Base-by-base conservation (phyloP, 2,329 filamentous ascomycete species). In the Ceratocystis cubensis region DNA sequence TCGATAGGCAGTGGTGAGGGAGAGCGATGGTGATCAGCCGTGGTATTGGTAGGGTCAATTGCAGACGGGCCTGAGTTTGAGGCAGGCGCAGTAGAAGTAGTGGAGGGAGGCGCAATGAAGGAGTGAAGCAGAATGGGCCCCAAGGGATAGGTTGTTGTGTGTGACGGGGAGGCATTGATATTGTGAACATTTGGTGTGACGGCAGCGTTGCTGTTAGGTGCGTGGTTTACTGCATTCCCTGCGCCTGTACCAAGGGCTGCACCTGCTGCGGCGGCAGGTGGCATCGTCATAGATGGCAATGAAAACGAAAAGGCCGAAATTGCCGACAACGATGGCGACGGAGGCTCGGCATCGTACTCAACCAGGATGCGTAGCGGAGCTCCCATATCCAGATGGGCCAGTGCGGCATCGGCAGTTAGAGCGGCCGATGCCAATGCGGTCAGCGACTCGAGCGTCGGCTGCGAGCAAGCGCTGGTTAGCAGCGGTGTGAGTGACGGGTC, bases 401-500 rank as follows among this genome's bases (percentile, higher is more conserved):
- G 80, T 62, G 82, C 76, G 59, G 82, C 79, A 71, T 82, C 80
- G 13, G 80, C 79, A 68, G 76, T 77, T 28, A 85, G 77, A 17
- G 83, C 81, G 63, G 79, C 78, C 59, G 78, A 77, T 41, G 83
- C 78, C 53, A 86, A 78, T 3, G 76, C 73, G 5, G 80, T 78
- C 64, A 86, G 78, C n/a, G 81, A 77, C 64, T 79, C 76, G 67
- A 79, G 76, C 65, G 79, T 78, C 5, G 74, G 73, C 65, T 74
- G 74, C 25, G 76, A 76, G 64, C 74, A 75, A 67, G 80, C 78
- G 33, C 81, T 82, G 22, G 80, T 81, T 72, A 86, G 78, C 70
- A 86, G 78, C 41, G 83, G 82, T 3, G 81, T 82, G 70, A 83
- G 78, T 68, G 80, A 75, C 68, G 78, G 75, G 76, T 85, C 83